phyloP scores from a whole-genome alignment of 441 rosid genomes.

The Rhodomyrtus psidioides region DNA sequence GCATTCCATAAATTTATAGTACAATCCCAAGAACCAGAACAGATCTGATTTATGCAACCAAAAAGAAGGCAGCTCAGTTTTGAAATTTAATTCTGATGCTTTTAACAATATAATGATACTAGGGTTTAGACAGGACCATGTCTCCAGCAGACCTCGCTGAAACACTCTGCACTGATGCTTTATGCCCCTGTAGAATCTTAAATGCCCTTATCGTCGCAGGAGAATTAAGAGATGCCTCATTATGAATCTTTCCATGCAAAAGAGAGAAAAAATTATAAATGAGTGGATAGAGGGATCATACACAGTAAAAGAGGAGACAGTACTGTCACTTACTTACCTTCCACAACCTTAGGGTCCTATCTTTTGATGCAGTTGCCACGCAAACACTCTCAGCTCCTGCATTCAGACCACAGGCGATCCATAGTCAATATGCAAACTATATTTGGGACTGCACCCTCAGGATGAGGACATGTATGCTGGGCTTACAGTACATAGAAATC shows the following conservation, averaged over 20 bases:
- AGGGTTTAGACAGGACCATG: constrained; percentile 42
- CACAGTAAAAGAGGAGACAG: constrained; percentile 1
- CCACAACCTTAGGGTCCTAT: constrained; percentile 82
- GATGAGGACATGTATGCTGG: neutral
- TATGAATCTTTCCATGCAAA: constrained; percentile 40
- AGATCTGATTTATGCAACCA: constrained; percentile 35
- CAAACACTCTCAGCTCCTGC: constrained; percentile 39
- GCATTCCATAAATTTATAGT: constrained; percentile 77
- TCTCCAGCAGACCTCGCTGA: constrained; percentile 56
- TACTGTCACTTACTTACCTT: constrained; percentile 48
- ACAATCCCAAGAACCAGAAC: constrained; percentile 96
- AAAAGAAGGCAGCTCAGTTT: neutral
- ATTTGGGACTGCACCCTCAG: neutral
- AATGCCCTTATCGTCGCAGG: constrained; percentile 53
- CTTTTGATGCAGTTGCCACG: constrained; percentile 87
- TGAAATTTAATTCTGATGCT: neutral
- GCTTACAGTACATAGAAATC: neutral
- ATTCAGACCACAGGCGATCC: constrained; percentile 3
- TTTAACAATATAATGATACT: neutral
- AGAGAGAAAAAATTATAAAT: constrained; percentile 9
- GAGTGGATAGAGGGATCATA: neutral
- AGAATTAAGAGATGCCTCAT: constrained; percentile 29
- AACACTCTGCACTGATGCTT: constrained; percentile 79
- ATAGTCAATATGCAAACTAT: neutral
- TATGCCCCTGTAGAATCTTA: constrained; percentile 83